Conservation (phyloP, 2,329 filamentous ascomycete species). For the Cladosporium phlei region DNA sequence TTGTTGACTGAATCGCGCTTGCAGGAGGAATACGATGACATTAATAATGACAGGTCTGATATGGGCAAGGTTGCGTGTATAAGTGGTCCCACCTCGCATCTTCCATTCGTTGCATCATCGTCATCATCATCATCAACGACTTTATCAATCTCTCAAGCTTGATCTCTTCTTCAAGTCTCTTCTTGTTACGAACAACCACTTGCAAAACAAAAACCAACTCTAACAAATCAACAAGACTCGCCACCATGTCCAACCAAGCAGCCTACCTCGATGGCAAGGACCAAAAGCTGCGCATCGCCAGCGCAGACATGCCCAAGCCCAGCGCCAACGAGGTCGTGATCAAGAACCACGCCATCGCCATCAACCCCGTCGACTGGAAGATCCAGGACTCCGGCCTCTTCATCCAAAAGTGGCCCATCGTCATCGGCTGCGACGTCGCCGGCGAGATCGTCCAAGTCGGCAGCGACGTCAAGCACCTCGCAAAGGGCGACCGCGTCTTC, state of each 20-base stretch:
- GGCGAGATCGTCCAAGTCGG: conserved; percentile 36
- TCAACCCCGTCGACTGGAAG: conserved; percentile 38
- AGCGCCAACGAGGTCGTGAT: conserved; percentile 32
- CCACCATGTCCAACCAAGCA: conserved; percentile 23
- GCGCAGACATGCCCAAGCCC: conserved; percentile 30
- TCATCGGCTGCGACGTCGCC: conserved; percentile 36
- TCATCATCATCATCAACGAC: no score
- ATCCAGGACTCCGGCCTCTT: conserved; percentile 32
- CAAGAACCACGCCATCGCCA: conserved; percentile 33
- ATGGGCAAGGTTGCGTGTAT: no score
- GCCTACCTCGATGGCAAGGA: conserved; percentile 28
- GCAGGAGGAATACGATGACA: no score
- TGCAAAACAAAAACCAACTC: neutral
- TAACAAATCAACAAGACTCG: neutral
- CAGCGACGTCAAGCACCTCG: conserved; percentile 29
- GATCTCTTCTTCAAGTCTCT: neutral
- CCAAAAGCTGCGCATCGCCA: conserved; percentile 25
- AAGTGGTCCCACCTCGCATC: no score
- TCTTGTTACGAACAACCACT: no score
- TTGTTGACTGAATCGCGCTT: no score
- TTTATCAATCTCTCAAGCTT: neutral
- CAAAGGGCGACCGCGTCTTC: conserved; percentile 35
- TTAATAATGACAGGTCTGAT: no score
- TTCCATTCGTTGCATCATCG: no score
- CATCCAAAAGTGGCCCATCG: conserved; percentile 31